Evolutionary conservation across 768 basidiomycete species (phyloP).

Genomic region (Leccinum arenicola): DNA sequence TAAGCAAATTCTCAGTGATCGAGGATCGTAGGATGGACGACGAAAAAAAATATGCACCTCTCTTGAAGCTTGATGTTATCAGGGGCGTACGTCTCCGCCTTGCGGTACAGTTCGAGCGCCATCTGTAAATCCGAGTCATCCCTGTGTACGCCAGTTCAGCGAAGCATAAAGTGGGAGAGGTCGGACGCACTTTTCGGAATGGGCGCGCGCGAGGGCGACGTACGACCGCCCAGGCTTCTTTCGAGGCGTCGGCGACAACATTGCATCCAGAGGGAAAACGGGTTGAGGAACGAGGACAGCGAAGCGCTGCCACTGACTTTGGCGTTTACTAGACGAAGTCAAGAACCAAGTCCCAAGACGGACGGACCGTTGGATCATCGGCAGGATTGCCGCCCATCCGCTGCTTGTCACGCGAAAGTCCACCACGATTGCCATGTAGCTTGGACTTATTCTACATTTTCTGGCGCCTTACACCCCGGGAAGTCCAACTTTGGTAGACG

Average conservation of each 20-base stretch:
- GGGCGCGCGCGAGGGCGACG: slow-evolving; percentile 76
- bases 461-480: too few species aligned
- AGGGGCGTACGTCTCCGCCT: slow-evolving; percentile 81
- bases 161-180: not conserved
- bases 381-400: too few species aligned
- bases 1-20: slow-evolving; percentile 77
- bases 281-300: too few species aligned
- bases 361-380: too few species aligned
- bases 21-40: slow-evolving; percentile 47
- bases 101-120: slow-evolving; percentile 78
- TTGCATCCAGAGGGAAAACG: too few species aligned
- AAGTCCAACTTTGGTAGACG: too few species aligned
- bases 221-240: slow-evolving; percentile 86
- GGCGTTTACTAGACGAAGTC: too few species aligned
- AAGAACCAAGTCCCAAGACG: too few species aligned
- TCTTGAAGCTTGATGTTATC: slow-evolving; percentile 82
- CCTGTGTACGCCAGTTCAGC: slow-evolving; percentile 35
- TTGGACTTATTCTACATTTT: too few species aligned
- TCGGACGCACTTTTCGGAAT: slow-evolving; percentile 69
- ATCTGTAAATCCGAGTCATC: slow-evolving; percentile 81
- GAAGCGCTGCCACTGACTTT: too few species aligned
- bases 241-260: slow-evolving; percentile 67
- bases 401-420: too few species aligned
- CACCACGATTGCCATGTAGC: too few species aligned
- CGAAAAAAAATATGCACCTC: slow-evolving; percentile 71